Base-by-base conservation (phyloP, 371 early-diverging fungal species). In the Apophysomyces trapeziformis region DNA sequence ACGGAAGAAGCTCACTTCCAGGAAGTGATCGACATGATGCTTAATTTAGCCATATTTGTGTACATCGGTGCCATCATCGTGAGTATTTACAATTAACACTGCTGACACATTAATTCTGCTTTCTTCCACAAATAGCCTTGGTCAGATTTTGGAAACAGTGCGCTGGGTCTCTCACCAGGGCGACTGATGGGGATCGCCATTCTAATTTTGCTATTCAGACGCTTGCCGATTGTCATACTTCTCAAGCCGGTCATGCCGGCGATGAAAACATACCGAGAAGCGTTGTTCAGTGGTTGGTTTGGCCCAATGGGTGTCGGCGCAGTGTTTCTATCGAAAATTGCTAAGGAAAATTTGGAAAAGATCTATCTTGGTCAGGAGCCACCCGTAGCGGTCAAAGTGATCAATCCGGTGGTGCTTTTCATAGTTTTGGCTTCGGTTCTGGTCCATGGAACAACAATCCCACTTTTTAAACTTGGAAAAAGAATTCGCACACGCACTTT, bases 271-370 rank as follows among this genome's bases (percentile, higher is more conserved):
- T 86, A 80, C 66, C 87, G 89, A 16, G 96, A 97, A 68, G 95
- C 93, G 0, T 70, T 95, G 0, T 97, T 97, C 75, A 91, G 93
- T n/a, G 99, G 99, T 1, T 98, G 96, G 95, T 99, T 96, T 74
- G 99, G 98, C 0, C 99, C 99, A 1, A 92, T 99, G 57, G 83
- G 83, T n/a, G 87, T 88, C 7, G 88, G 91, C 4, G 97, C 98
- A 0, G 78, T 98, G 2, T 98, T 87, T 69, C 86, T 91, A 63
- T 83, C 90, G n/a, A 82, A 80, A 38, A 78, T 89, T 57, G 87
- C 91, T 5, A 84, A 84, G 36, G 79, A 81, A 61, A 71, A 85
- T 58, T 61, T 90, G 16, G 73, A 77, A 0, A 69, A 75, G 9
- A 68, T 75, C 0, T 70, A 79, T 46, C 62, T 67, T 13, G 79